Conservation (phyloP, 2,329 filamentous ascomycete genomes). For the Chrysoporthe austroafricana region DNA sequence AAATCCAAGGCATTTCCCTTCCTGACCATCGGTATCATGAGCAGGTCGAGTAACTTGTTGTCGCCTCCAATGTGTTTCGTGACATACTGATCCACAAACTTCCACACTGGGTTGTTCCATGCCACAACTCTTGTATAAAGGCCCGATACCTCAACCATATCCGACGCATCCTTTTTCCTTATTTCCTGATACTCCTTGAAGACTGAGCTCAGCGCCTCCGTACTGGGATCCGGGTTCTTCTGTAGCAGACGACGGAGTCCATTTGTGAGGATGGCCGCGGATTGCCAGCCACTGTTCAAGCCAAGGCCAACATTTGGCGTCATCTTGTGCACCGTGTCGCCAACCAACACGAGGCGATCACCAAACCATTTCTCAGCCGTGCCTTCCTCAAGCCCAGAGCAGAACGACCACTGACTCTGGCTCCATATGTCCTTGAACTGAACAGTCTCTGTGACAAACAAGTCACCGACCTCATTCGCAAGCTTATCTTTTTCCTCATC, state of each 20-base stretch:
- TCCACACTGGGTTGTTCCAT: conserved; percentile 28
- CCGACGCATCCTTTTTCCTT: conserved; percentile 27
- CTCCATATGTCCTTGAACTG: conserved; percentile 30
- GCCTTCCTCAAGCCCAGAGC: conserved; percentile 32
- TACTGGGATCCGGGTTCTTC: conserved; percentile 17
- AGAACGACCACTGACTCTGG: conserved; percentile 14
- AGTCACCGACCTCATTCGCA: conserved; percentile 20
- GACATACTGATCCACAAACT: conserved; percentile 29
- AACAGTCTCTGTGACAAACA: conserved; percentile 26
- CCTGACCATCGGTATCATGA: conserved; percentile 23
- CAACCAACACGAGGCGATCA: conserved; percentile 31
- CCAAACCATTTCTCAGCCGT: conserved; percentile 29
- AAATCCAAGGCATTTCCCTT: conserved; percentile 25
- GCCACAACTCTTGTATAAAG: conserved; percentile 29
- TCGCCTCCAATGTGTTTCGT: conserved; percentile 26
- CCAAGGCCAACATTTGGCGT: conserved; percentile 32
- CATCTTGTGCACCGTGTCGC: conserved; percentile 34
- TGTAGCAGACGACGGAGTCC: conserved; percentile 25
- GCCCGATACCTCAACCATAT: conserved; percentile 21
- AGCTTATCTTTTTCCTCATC: conserved; percentile 28
- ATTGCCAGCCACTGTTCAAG: conserved; percentile 32
- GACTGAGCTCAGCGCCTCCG: conserved; percentile 22
- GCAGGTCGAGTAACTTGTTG: conserved; percentile 21
- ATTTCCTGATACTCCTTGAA: conserved; percentile 30
- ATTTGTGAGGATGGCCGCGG: conserved; percentile 30